A percentile compares a stretch with the other conserved stretches of the same genome.
Evolutionary conservation across 176 grass and related monocot species (phyloP).

Genomic region (Pontederia crassipes): DNA sequence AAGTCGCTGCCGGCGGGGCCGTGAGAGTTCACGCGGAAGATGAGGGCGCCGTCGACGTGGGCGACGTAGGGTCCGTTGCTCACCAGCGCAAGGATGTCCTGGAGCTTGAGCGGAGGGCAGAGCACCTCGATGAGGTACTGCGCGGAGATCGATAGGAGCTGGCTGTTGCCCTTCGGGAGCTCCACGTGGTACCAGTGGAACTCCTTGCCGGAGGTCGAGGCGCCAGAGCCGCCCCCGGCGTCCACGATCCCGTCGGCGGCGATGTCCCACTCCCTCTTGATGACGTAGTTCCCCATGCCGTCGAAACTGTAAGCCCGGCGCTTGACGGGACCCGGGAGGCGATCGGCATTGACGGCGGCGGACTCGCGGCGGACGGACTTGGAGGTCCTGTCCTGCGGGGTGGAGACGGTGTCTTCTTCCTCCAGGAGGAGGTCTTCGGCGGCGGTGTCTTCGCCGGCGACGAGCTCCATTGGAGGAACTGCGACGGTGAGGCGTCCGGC

Average conservation of each 20-base stretch:
- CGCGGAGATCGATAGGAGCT: conserved; percentile 57
- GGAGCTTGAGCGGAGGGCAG: conserved; percentile 75
- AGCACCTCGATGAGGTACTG: conserved; percentile 76
- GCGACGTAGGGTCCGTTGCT: conserved; percentile 67
- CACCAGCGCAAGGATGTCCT: conserved; percentile 81
- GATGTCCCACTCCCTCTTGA: no score
- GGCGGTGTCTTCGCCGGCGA: no score
- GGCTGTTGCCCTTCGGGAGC: conserved; percentile 31
- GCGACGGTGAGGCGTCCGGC: no score
- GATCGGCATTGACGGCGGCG: neutral
- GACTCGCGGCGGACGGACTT: neutral
- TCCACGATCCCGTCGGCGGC: no score
- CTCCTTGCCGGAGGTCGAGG: conserved; percentile 18
- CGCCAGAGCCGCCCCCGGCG: neutral
- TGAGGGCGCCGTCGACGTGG: conserved; percentile 29
- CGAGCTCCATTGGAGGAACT: no score
- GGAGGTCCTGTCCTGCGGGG: neutral
- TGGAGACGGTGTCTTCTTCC: no score
- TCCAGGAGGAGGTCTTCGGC: no score
- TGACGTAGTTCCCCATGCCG: neutral
- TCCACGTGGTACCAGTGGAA: conserved; percentile 92
- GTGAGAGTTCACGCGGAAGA: conserved; percentile 68
- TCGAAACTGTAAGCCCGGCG: conserved; percentile 7
- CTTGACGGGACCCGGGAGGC: neutral
- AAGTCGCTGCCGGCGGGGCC: conserved; percentile 51